Conservation (phyloP, 306 rosid genomes). For the Lotus japonicus region DNA sequence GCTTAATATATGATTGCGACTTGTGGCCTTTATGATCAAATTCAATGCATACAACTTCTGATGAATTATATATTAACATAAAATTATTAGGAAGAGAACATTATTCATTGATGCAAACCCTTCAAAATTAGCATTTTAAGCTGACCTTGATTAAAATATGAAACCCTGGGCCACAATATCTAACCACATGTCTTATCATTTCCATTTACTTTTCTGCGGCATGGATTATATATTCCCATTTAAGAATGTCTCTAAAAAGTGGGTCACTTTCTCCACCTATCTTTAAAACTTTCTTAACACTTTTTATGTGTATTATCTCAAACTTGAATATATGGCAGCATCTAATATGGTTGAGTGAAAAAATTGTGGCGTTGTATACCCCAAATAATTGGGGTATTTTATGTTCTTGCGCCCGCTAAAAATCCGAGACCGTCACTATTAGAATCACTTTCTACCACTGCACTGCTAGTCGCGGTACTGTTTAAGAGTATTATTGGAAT, state of each 20-base stretch:
- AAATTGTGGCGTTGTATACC: too few relatives aligned
- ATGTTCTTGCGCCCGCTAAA: too few relatives aligned
- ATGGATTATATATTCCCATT: background rate
- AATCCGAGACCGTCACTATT: too few relatives aligned
- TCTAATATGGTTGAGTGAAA: too few relatives aligned
- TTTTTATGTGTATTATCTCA: background rate
- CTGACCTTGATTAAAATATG: slow-evolving; percentile 16
- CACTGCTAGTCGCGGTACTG: too few relatives aligned
- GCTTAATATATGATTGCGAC: background rate
- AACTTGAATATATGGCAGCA: too few relatives aligned
- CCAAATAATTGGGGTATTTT: too few relatives aligned
- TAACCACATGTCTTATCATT: slow-evolving; percentile 1
- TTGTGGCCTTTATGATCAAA: slow-evolving; percentile 8
- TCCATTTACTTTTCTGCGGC: background rate
- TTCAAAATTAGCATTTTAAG: slow-evolving; percentile 13
- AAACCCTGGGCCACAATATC: slow-evolving; percentile 11
- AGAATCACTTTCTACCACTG: too few relatives aligned
- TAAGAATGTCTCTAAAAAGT: background rate
- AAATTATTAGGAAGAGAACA: background rate
- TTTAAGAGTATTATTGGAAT: too few relatives aligned
- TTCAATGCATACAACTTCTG: slow-evolving; percentile 29
- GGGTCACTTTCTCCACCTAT: background rate
- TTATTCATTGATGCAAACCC: background rate
- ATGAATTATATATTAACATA: background rate
- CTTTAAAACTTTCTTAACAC: background rate